A percentile compares a stretch with the other conserved stretches of the same genome.
Evolutionary conservation across 768 basidiomycete species (phyloP).

Genomic region (Leccinum pellstonianum): DNA sequence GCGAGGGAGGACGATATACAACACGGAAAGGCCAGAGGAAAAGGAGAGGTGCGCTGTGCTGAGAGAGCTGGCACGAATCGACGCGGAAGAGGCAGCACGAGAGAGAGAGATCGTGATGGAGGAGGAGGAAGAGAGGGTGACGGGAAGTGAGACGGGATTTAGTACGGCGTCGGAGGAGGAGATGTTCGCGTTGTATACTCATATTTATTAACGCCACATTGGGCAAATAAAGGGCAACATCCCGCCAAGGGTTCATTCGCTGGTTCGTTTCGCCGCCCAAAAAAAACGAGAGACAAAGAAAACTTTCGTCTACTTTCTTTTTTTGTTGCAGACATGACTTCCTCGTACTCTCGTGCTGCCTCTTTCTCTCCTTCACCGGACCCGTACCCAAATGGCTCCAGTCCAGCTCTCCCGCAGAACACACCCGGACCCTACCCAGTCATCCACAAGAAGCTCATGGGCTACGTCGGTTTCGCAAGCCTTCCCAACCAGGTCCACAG

Average conservation of each 20-base stretch:
- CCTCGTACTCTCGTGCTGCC: slow-evolving; percentile 66
- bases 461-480: slow-evolving; percentile 96
- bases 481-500: slow-evolving; percentile 99
- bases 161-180: background rate
- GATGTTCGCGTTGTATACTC: slow-evolving; percentile 45
- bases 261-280: slow-evolving; percentile 44
- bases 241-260: slow-evolving; percentile 20
- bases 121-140: background rate
- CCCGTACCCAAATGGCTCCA: slow-evolving; percentile 61
- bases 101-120: background rate
- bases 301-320: slow-evolving; percentile 25
- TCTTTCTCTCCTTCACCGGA: slow-evolving; percentile 54
- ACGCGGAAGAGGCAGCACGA: slow-evolving; percentile 21
- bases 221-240: slow-evolving; percentile 36
- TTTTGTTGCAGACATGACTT: slow-evolving; percentile 55
- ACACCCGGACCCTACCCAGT: slow-evolving; percentile 36
- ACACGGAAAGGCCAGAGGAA: background rate
- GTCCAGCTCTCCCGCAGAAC: slow-evolving; percentile 51
- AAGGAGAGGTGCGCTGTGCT: background rate
- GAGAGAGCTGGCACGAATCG: slow-evolving; percentile 18
- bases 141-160: background rate
- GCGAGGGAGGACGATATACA: slow-evolving; percentile 34
- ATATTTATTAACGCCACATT: slow-evolving; percentile 32
- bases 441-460: slow-evolving; percentile 89
- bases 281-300: slow-evolving; percentile 47